Evolutionary conservation across 2,329 filamentous ascomycete species (phyloP).

Genomic region (Fusarium miscanthi): DNA sequence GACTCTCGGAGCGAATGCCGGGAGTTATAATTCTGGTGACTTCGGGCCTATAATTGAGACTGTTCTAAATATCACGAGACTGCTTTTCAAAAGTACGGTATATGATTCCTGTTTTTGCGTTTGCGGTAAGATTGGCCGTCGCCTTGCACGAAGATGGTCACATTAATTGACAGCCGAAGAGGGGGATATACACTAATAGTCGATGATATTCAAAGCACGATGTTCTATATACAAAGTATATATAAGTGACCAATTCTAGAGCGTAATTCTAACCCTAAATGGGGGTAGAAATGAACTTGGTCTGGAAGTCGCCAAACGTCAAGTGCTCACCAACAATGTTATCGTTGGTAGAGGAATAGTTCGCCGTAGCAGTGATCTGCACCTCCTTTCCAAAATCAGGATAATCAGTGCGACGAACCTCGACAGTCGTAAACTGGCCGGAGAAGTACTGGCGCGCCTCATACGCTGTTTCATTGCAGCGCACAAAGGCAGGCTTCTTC

Average conservation of each 20-base stretch:
- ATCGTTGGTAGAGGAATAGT: neutral
- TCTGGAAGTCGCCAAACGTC: neutral
- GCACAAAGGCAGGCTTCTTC: neutral
- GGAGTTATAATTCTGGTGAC: neutral
- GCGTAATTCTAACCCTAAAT: rapidly evolving
- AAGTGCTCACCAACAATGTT: neutral
- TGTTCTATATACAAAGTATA: neutral
- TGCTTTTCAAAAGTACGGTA: neutral
- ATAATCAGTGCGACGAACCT: neutral
- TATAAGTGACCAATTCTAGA: rapidly evolving
- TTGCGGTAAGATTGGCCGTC: neutral
- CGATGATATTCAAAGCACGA: too few species aligned
- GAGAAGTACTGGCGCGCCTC: neutral
- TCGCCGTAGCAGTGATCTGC: neutral
- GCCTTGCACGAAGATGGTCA: neutral
- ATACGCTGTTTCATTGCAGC: neutral
- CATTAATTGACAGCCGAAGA: neutral
- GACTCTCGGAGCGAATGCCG: constrained; percentile 16
- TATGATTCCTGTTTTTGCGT: neutral
- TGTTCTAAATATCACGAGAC: rapidly evolving
- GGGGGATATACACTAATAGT: neutral
- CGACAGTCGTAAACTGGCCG: neutral
- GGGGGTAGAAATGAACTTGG: neutral
- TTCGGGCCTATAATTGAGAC: rapidly evolving
- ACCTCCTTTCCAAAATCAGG: neutral